Evolutionary conservation across 1,284 basidiomycete species (phyloP).

Genomic region (Lentinus polychrous): DNA sequence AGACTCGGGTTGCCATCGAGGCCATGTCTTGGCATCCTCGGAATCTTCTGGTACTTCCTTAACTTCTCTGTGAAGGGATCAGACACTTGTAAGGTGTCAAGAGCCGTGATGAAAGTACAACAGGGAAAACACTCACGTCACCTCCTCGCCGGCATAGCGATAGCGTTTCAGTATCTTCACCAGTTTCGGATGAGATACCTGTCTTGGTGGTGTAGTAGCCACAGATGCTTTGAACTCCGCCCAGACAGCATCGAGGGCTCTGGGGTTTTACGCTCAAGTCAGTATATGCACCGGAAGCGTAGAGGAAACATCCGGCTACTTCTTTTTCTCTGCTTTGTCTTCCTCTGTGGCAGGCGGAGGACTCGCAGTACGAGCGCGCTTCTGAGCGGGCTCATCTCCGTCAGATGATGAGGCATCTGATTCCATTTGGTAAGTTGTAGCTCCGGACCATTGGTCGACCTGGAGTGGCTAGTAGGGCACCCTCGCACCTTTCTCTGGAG

Average conservation of each 20-base stretch:
- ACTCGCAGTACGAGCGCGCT: slow-evolving; percentile 6
- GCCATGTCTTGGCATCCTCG: slow-evolving; percentile 69
- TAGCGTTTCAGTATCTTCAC: slow-evolving; percentile 65
- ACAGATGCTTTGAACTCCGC: slow-evolving; percentile 44
- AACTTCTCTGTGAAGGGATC: slow-evolving; percentile 45
- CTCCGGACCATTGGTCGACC: neutral
- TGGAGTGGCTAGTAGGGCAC: neutral
- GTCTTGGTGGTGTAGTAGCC: slow-evolving; percentile 5
- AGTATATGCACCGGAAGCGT: neutral
- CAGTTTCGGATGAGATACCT: slow-evolving; percentile 24
- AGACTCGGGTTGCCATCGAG: slow-evolving; percentile 36
- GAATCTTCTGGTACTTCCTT: slow-evolving; percentile 66
- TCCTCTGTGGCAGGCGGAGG: slow-evolving; percentile 21
- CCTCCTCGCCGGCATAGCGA: slow-evolving; percentile 67
- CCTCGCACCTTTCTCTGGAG: slow-evolving; percentile 29
- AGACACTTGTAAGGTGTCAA: slow-evolving; percentile 17
- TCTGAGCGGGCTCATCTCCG: slow-evolving; percentile 26
- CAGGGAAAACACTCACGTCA: slow-evolving; percentile 44
- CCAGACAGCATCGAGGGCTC: slow-evolving; percentile 51
- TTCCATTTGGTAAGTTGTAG: neutral
- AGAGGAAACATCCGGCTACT: slow-evolving; percentile 24
- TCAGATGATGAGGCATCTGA: slow-evolving; percentile 34
- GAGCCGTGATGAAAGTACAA: slow-evolving; percentile 3
- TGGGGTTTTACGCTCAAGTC: slow-evolving; percentile 16
- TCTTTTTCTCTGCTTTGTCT: slow-evolving; percentile 35